Evolutionary conservation across 306 rosid genomes (phyloP), one percentile per base, ranked within the genome.

Genomic region (barrel medic (Medicago truncatula)): DNA sequence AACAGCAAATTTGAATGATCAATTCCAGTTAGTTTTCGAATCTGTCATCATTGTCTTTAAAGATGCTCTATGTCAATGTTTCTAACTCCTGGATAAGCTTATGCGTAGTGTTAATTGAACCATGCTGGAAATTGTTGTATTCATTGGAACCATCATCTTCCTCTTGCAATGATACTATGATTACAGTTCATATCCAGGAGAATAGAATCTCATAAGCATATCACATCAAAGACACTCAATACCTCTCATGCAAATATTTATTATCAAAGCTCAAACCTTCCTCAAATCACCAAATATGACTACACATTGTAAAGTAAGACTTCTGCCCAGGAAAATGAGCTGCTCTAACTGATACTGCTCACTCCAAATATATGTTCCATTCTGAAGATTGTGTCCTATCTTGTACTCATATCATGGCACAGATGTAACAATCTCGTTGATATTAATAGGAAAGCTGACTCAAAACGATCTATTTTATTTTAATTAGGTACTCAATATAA

Each of bases 241-340:
- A 74, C 23, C 21, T 52, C 25, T 43, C 69, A 52, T 25, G 36
- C 14, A n/a, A 67, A 69, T 1, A 28, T 28, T 28, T 28, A 3
- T 28, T 3, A 28, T 28, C 28, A 74, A 85, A 82, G 75, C 73
- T 31, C 83, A 76, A 85, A 93, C 98, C 98, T 93, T 93, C 74
- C 97, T 96, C 96, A 91, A 89, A 84, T 93, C 97, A 11, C 97
- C 98, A 76, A 93, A 93, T 83, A 93, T 83, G 78, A 88, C 83
- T 25, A 93, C 88, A 31, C 90, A 87, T 82, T 91, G 96, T 77
- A 88, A 74, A 38, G 1, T 23, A 2, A 23, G 97, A 93, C 49
- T 85, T 89, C 80, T 89, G 96, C 61, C 98, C 96, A 62, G 94
- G 98, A 85, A 88, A 93, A 59, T 96, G 97, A 69, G 97, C 81